Percentiles rank a stretch among this genome's conserved stretches.
Conservation (phyloP, 441 rosid species). For the Populus hybrid region DNA sequence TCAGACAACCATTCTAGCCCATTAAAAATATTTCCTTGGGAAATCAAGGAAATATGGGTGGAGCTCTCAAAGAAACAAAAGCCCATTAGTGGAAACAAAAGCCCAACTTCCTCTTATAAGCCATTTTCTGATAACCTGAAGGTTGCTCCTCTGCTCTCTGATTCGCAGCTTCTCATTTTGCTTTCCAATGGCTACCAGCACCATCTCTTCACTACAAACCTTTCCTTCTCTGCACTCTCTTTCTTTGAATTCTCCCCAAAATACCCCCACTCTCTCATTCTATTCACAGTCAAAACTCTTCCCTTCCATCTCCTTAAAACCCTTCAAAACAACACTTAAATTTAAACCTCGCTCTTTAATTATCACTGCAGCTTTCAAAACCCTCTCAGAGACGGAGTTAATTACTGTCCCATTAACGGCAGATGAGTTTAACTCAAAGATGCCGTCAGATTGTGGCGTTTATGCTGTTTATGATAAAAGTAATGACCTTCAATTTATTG, state of each 20-base stretch:
- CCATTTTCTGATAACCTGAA: background rate
- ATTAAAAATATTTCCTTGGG: no score
- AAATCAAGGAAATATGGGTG: background rate
- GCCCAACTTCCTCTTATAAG: background rate
- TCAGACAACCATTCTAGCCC: background rate
- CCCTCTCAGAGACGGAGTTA: constrained; percentile 49
- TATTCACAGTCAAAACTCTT: constrained; percentile 39
- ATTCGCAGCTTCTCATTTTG: background rate
- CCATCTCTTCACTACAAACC: constrained; percentile 32
- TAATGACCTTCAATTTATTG: constrained; percentile 75
- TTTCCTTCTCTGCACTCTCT: constrained; percentile 38
- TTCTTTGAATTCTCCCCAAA: constrained; percentile 30
- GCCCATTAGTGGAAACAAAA: background rate
- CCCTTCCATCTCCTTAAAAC: constrained; percentile 38
- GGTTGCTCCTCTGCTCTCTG: background rate
- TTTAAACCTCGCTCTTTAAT: constrained; percentile 36
- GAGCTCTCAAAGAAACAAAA: no score
- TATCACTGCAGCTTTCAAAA: constrained; percentile 46
- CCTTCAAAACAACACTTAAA: constrained; percentile 13
- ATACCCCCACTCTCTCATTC: constrained; percentile 35
- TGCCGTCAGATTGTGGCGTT: constrained; percentile 66
- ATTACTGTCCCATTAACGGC: constrained; percentile 37
- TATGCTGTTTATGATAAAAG: constrained; percentile 72
- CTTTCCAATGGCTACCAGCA: constrained; percentile 51
- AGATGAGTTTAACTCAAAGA: constrained; percentile 33